phyloP scores from a whole-genome alignment of 352 stramenopile species.

The Globisporangium yorkense region DNA sequence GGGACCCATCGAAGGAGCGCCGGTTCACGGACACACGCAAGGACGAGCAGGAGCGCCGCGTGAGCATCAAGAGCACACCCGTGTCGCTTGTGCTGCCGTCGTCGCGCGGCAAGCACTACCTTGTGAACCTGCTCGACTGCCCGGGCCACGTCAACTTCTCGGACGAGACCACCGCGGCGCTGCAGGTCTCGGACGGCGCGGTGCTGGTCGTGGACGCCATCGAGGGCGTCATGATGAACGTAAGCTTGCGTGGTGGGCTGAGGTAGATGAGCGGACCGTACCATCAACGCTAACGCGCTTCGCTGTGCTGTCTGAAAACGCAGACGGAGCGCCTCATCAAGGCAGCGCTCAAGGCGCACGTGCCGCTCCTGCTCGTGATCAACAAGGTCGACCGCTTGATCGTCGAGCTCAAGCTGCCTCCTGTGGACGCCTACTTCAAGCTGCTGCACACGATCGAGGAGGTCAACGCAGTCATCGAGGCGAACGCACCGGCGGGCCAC shows the following conservation, averaged over 20 bases:
- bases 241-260: conserved; percentile 18
- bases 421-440: conserved; percentile 98
- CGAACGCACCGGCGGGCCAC: conserved; percentile 41
- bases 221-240: conserved; percentile 97
- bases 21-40: conserved; percentile 95
- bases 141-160: conserved; percentile 98
- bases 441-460: conserved; percentile 96
- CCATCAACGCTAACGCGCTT: not conserved
- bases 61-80: conserved; percentile 96
- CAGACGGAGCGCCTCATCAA: conserved; percentile 94
- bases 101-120: conserved; percentile 92
- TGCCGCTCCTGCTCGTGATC: conserved; percentile 90
- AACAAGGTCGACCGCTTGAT: conserved; percentile 99
- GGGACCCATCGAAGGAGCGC: conserved; percentile 72
- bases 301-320: not conserved
- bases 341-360: conserved; percentile 86
- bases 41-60: conserved; percentile 95
- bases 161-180: conserved; percentile 91
- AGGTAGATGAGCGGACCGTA: not conserved
- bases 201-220: conserved; percentile 97
- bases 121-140: conserved; percentile 97
- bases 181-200: conserved; percentile 92
- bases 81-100: conserved; percentile 94
- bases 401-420: conserved; percentile 97
- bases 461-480: conserved; percentile 91